Percentiles rank a stretch among this genome's conserved stretches.
Evolutionary conservation across 257 asterid species (phyloP).

Genomic region (Penstemon davidsonii): DNA sequence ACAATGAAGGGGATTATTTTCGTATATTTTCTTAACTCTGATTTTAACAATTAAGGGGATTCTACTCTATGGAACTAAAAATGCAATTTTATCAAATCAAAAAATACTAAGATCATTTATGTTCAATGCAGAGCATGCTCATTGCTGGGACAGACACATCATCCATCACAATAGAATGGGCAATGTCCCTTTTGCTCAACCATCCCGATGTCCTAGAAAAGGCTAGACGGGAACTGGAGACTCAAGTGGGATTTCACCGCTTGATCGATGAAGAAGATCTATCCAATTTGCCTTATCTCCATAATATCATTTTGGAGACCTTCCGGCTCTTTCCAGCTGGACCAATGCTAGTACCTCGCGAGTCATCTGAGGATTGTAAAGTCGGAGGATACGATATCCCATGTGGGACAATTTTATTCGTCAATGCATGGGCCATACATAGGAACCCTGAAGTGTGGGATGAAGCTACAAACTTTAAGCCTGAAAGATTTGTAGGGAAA

Average conservation of each 20-base stretch:
- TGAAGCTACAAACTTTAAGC: conserved; percentile 25
- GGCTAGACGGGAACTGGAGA: conserved; percentile 23
- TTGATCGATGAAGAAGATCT: conserved; percentile 32
- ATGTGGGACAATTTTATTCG: conserved; percentile 29
- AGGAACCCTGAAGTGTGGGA: conserved; percentile 36
- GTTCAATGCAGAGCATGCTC: conserved; percentile 24
- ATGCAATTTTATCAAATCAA: no score
- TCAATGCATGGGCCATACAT: conserved; percentile 40
- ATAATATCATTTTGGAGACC: conserved; percentile 29
- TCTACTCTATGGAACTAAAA: no score
- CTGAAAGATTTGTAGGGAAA: conserved; percentile 37
- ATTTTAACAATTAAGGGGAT: no score
- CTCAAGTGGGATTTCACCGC: conserved; percentile 20
- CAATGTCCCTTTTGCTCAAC: conserved; percentile 34
- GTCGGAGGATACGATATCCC: conserved; percentile 38
- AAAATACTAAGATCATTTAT: background rate
- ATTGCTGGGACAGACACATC: conserved; percentile 37
- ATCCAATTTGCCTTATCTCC: conserved; percentile 32
- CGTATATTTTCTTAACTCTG: no score
- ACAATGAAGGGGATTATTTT: no score
- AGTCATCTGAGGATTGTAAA: conserved; percentile 30
- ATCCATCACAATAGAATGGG: conserved; percentile 34
- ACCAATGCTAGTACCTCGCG: conserved; percentile 34
- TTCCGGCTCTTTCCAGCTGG: conserved; percentile 32
- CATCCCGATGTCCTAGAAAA: conserved; percentile 24